Base-by-base conservation (phyloP, 2,329 filamentous ascomycete genomes). In the Dryadomyces quercus-mongolicae region DNA sequence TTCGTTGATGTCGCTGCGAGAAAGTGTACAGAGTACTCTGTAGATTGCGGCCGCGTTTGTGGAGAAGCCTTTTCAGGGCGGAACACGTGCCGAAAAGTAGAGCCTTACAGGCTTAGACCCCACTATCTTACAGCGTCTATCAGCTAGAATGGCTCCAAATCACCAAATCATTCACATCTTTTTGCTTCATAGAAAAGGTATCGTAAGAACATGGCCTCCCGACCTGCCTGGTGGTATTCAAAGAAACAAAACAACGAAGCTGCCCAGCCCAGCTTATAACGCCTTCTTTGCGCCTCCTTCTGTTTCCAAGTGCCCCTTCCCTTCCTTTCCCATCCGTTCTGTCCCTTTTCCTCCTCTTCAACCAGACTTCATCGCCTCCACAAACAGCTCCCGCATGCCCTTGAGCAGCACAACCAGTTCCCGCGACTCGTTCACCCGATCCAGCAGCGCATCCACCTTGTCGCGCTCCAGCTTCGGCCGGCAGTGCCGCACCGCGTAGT, bases 401-500 rank as follows among this genome's bases (percentile, higher is more conserved):
- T 92, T 93, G 56, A 93, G 70, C 65, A 93, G 75, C 44, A 77
- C 73, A 5, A 78, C 80, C 63, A 94, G 66, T 65, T 91, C 86
- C 61, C 86, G 76, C 50, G 77, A 80, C 74, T 96, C 90, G 64
- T 95, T 95, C 55, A 96, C 76, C 64, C 77, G 76, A 59, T 94
- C 87, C 54, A 91, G 68, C 49, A 93, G 84, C 65, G 78, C 77
- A 54, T 93, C 87, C 46, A 93, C 80, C 61, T 84, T 84, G 58
- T 90, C 87, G 58, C 77, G 74, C 65, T 94, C 87, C 59, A 95
- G 72, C 70, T 89, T 92, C 13, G 93, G 93, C 65, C 86, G 77
- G 62, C 85, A 86, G 61, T 88, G 85, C 56, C 83, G 78, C 42
- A 97, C 85, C 59, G 88, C 86, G 68, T 96, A 97, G 63, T 95